phyloP scores from a whole-genome alignment of 2,329 filamentous ascomycete species.

The Elsinoe arachidis region DNA sequence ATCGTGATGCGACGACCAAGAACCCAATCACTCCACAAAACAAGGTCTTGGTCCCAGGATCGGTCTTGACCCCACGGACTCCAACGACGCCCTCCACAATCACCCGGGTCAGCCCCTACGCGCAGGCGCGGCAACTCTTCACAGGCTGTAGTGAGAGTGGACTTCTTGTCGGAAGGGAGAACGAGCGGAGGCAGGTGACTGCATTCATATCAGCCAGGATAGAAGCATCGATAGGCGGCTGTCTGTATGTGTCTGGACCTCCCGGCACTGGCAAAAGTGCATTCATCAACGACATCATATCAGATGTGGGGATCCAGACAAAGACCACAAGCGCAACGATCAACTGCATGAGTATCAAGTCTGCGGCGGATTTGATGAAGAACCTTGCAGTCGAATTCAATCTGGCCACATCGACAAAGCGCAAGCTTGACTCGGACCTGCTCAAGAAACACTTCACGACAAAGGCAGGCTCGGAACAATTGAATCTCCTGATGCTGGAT shows the following conservation, averaged over 20 bases:
- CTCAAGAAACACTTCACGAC: conserved; percentile 62
- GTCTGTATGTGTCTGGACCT: conserved; percentile 89
- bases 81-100: conserved; percentile 61
- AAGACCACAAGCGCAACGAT: conserved; percentile 65
- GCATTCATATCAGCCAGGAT: conserved; percentile 60
- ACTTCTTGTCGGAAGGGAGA: conserved; percentile 68
- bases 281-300: conserved; percentile 72
- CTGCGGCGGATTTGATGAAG: conserved; percentile 73
- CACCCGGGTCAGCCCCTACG: conserved; percentile 65
- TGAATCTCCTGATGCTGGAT: conserved; percentile 81
- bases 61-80: conserved; percentile 67
- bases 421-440: conserved; percentile 57
- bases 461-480: conserved; percentile 45
- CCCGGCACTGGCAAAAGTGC: conserved; percentile 96
- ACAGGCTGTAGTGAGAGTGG: conserved; percentile 67
- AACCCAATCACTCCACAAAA: conserved; percentile 74
- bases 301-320: conserved; percentile 44
- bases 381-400: conserved; percentile 65
- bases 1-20: conserved; percentile 64
- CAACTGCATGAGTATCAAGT: conserved; percentile 97
- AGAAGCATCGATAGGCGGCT: conserved; percentile 57
- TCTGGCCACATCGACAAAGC: conserved; percentile 50
- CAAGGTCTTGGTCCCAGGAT: conserved; percentile 67
- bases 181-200: conserved; percentile 55
- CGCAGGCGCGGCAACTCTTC: conserved; percentile 79